Conservation (phyloP, 306 rosid genomes). For the Pterocarpus santalinus region DNA sequence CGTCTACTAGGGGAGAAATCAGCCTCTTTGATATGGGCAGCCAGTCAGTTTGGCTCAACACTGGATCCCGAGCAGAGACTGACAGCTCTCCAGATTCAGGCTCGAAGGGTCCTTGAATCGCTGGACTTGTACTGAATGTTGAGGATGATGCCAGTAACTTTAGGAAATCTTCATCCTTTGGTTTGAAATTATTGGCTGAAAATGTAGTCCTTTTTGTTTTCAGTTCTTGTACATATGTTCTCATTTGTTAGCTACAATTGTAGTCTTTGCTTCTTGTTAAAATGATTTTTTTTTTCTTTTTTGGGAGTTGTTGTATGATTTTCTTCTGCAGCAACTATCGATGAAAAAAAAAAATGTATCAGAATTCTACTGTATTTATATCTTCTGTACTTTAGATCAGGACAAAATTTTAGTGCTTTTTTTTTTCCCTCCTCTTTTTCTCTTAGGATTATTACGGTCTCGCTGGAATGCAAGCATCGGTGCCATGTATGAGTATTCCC, state of each 20-base stretch:
- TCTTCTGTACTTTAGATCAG: background rate
- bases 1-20: constrained; percentile 90
- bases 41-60: constrained; percentile 91
- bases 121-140: constrained; percentile 71
- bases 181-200: constrained; percentile 21
- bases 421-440: too few species aligned
- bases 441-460: too few species aligned
- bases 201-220: constrained; percentile 14
- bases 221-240: background rate
- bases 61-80: constrained; percentile 89
- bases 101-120: constrained; percentile 93
- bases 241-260: constrained; percentile 6
- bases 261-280: background rate
- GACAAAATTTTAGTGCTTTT: background rate
- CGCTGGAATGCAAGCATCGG: background rate
- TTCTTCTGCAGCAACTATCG: background rate
- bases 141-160: constrained; percentile 4
- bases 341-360: background rate
- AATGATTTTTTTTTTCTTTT: background rate
- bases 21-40: constrained; percentile 98
- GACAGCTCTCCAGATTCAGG: constrained; percentile 87
- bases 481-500: background rate
- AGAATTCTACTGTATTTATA: background rate
- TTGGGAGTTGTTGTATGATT: background rate
- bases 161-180: constrained; percentile 4